phyloP scores from a whole-genome alignment of 1,284 basidiomycete genomes.

The Apiotrichum veenhuisii region DNA sequence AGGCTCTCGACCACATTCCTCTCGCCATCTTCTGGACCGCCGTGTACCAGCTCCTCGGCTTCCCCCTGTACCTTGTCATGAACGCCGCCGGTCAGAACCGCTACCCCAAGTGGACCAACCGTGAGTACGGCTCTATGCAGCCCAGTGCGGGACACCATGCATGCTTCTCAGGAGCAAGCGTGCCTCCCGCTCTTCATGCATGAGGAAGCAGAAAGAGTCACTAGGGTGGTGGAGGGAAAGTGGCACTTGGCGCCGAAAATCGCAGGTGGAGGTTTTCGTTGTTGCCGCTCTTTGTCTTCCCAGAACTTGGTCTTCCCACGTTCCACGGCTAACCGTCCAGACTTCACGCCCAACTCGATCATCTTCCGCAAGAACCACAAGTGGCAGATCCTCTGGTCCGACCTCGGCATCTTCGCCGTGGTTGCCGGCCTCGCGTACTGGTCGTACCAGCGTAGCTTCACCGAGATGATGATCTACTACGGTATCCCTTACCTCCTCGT shows the following conservation, averaged over 20 bases:
- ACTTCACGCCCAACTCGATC: slow-evolving; percentile 70
- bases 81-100: slow-evolving; percentile 84
- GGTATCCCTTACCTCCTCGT: slow-evolving; percentile 87
- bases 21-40: slow-evolving; percentile 62
- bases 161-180: too few species aligned
- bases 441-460: slow-evolving; percentile 67
- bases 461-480: slow-evolving; percentile 75
- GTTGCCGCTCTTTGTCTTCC: not conserved
- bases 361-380: slow-evolving; percentile 85
- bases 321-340: not conserved
- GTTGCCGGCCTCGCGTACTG: slow-evolving; percentile 59
- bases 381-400: slow-evolving; percentile 74
- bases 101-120: slow-evolving; percentile 79
- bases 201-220: too few species aligned
- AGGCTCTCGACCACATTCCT: slow-evolving; percentile 90
- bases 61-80: slow-evolving; percentile 76
- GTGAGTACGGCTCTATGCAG: slow-evolving; percentile 5
- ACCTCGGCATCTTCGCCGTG: slow-evolving; percentile 76
- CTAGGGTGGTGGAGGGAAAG: too few species aligned
- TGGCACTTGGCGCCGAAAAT: too few species aligned
- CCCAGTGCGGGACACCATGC: too few species aligned
- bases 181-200: too few species aligned
- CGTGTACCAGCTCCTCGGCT: slow-evolving; percentile 74
- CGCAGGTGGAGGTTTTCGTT: too few species aligned
- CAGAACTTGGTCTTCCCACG: not conserved